A percentile compares a stretch with the other conserved stretches of the same genome.
Evolutionary conservation across 306 rosid species (phyloP).

Genomic region (Abrus pulchellus): DNA sequence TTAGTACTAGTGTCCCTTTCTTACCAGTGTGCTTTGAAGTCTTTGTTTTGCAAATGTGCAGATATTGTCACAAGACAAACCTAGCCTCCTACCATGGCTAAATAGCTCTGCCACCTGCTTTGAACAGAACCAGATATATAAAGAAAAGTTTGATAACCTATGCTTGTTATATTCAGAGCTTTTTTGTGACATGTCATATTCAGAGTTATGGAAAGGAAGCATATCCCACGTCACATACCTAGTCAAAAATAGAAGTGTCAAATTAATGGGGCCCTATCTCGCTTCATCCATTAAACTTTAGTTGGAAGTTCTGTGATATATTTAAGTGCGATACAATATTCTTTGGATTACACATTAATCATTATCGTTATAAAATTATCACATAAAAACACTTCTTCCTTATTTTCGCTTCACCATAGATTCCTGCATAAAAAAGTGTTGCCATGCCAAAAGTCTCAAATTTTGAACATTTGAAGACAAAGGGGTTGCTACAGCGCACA

Average conservation of each 20-base stretch:
- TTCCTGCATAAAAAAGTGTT: neutral
- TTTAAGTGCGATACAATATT: too few species aligned
- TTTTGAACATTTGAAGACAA: conserved; percentile 15
- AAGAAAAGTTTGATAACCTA: neutral
- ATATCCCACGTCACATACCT: conserved; percentile 18
- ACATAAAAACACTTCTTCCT: neutral
- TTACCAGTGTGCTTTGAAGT: conserved; percentile 9
- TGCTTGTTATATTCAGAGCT: conserved; percentile 1
- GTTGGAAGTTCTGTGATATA: neutral
- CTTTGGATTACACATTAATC: neutral
- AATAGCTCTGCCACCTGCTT: conserved; percentile 41
- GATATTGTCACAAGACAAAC: conserved; percentile 1
- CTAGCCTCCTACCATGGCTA: neutral
- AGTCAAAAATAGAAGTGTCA: neutral
- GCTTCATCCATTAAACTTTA: neutral
- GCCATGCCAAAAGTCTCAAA: neutral
- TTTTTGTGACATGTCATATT: neutral
- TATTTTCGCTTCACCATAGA: neutral
- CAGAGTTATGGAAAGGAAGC: neutral
- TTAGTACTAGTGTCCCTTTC: neutral
- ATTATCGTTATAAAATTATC: neutral
- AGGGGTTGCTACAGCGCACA: neutral
- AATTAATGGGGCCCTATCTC: neutral
- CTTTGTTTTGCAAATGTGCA: conserved; percentile 17
- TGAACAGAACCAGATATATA: neutral